Conservation (phyloP, 2,329 filamentous ascomycete genomes). For the Akanthomyces uredinophilus region DNA sequence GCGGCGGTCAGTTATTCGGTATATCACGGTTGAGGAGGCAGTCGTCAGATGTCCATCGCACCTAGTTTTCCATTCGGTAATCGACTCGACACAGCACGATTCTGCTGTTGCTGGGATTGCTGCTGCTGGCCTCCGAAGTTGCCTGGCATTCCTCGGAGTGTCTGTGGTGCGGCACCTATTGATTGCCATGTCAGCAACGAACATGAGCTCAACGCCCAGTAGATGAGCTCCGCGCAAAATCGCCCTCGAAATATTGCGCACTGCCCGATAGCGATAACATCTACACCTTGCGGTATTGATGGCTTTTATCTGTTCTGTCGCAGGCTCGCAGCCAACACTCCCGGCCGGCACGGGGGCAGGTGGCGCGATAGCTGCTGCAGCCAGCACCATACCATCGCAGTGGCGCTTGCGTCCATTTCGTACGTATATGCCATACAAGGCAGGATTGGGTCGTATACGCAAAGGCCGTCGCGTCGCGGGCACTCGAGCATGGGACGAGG, state of each 20-base stretch:
- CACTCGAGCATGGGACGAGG: constrained; percentile 17
- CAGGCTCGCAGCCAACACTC: not conserved
- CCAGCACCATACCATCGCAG: not conserved
- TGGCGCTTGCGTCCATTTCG: not conserved
- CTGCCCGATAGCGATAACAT: not conserved
- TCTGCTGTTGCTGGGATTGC: constrained; percentile 30
- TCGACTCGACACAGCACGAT: constrained; percentile 51
- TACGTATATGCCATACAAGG: not conserved
- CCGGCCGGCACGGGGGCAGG: not conserved
- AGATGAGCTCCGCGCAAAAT: not conserved
- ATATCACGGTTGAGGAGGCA: not conserved
- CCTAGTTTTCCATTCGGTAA: constrained; percentile 63
- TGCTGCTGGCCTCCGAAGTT: constrained; percentile 56
- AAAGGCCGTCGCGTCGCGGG: not conserved
- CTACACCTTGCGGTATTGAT: not conserved
- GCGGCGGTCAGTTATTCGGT: constrained; percentile 14
- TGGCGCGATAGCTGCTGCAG: not conserved
- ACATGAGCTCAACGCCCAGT: not conserved
- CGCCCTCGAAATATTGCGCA: not conserved
- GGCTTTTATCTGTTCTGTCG: not conserved
- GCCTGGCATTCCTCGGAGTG: constrained; percentile 56
- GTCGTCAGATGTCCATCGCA: constrained; percentile 30
- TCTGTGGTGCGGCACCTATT: constrained; percentile 55
- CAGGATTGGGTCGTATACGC: not conserved
- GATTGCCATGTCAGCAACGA: constrained; percentile 16